These are phyloP conservation scores for Pleodorina starrii DNA, from an alignment of 139 green algal genomes.

Conservation along the genomic window DNA sequence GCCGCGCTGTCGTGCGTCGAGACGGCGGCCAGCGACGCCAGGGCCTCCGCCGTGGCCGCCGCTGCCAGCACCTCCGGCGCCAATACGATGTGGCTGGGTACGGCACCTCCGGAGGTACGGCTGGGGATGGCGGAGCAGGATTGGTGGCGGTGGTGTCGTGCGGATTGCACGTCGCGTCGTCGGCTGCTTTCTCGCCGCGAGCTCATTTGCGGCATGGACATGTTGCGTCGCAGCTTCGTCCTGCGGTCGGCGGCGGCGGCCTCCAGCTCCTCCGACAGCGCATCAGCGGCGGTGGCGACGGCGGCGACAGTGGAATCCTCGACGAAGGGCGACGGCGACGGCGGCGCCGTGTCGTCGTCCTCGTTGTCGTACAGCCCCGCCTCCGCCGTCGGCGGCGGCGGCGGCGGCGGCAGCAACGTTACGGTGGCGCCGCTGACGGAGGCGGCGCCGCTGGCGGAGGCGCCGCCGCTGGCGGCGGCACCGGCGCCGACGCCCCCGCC, in stretches of 20 bases:
- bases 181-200: neutral
- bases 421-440: neutral
- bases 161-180: too few species aligned
- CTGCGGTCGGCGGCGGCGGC: neutral
- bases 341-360: neutral
- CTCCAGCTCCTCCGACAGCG: neutral
- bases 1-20: neutral
- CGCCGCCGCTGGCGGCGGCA: neutral
- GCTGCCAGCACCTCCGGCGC: neutral
- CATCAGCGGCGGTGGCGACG: neutral
- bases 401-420: neutral
- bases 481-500: too few species aligned
- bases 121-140: neutral
- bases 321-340: neutral
- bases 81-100: slow-evolving; percentile 18
- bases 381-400: neutral
- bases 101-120: neutral
- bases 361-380: too few species aligned
- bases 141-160: neutral
- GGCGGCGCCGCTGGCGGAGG: neutral
- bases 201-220: neutral
- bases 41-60: neutral
- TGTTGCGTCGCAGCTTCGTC: neutral
- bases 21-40: neutral
- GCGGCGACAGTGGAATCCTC: neutral